Conservation (phyloP, 2,329 filamentous ascomycete genomes). For the Phyllosticta citribraziliensis region DNA sequence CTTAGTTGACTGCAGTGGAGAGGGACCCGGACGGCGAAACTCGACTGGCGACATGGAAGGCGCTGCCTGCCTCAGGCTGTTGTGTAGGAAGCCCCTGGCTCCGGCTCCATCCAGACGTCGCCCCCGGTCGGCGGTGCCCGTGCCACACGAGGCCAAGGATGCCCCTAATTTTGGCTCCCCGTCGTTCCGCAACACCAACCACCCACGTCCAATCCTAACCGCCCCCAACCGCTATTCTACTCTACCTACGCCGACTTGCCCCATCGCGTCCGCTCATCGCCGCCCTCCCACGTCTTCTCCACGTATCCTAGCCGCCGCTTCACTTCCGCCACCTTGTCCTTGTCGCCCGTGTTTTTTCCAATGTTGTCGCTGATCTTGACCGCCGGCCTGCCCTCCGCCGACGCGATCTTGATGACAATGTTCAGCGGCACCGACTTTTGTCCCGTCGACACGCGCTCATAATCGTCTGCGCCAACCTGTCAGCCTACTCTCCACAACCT, state of each 20-base stretch:
- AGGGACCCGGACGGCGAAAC: slow-evolving; percentile 4
- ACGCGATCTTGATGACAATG: slow-evolving; percentile 95
- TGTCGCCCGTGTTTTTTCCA: slow-evolving; percentile 89
- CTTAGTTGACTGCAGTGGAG: neutral
- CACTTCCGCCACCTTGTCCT: slow-evolving; percentile 65
- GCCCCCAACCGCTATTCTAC: neutral
- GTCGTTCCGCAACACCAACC: neutral
- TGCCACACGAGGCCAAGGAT: neutral
- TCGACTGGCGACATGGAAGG: neutral
- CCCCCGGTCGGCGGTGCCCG: neutral
- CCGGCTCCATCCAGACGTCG: neutral
- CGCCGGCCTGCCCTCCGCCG: slow-evolving; percentile 68
- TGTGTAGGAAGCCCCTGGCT: slow-evolving; percentile 4
- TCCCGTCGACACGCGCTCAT: slow-evolving; percentile 52
- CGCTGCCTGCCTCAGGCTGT: neutral
- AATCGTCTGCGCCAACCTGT: slow-evolving; percentile 55
- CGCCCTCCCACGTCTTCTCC: slow-evolving; percentile 73
- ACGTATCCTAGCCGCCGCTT: slow-evolving; percentile 80
- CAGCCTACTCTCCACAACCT: slow-evolving; percentile 10
- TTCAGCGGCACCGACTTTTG: slow-evolving; percentile 86
- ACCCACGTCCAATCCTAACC: neutral
- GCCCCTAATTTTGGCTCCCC: slow-evolving; percentile 6
- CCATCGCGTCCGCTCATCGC: slow-evolving; percentile 79
- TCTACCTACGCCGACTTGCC: slow-evolving; percentile 34
- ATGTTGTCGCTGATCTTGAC: slow-evolving; percentile 87